Percentiles rank a stretch among this genome's conserved stretches.
Evolutionary conservation across 139 green algal genomes (phyloP).

Genomic region (Chlorella sp.): DNA sequence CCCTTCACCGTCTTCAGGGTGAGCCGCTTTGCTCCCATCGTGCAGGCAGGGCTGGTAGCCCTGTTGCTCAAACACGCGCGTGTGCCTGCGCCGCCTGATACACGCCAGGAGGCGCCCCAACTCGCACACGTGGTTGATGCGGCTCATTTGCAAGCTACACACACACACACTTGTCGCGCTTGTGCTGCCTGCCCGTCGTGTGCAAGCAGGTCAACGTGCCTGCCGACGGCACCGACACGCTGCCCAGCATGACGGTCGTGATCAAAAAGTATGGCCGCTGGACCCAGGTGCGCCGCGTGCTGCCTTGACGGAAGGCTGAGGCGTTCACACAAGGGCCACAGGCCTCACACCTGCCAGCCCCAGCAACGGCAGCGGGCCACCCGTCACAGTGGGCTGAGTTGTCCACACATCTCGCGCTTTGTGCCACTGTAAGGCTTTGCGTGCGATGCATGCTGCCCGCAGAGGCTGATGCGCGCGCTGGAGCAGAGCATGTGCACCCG

Average conservation of each 20-base stretch:
- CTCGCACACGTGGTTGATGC: no score
- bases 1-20: constrained; percentile 1
- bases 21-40: neutral
- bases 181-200: no score
- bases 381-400: neutral
- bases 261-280: constrained; percentile 6
- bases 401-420: neutral
- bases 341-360: no score
- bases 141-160: no score
- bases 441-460: neutral
- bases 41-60: no score
- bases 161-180: no score
- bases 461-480: neutral
- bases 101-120: no score
- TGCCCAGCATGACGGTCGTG: neutral
- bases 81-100: no score
- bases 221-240: neutral
- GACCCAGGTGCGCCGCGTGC: neutral
- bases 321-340: no score
- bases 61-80: no score
- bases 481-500: no score
- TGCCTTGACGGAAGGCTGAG: neutral
- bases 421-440: neutral
- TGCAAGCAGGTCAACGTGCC: no score
- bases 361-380: neutral